A percentile compares a stretch with the other conserved stretches of the same genome.
phyloP scores from a whole-genome alignment of 2,329 filamentous ascomycete species.

The Fusarium sp. region DNA sequence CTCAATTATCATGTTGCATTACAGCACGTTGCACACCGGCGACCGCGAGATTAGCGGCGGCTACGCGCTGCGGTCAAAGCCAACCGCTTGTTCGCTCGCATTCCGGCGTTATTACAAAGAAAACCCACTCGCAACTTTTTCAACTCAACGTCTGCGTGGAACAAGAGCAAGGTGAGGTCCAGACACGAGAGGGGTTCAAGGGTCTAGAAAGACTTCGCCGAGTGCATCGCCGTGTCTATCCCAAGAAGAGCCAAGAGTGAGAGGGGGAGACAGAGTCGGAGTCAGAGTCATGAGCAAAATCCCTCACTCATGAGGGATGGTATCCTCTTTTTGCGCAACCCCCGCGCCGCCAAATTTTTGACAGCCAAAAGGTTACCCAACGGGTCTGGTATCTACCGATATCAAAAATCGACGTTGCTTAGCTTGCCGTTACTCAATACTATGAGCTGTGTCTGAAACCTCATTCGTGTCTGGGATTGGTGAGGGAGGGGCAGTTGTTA shows the following conservation, averaged over 20 bases:
- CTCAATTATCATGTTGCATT: conserved; percentile 28
- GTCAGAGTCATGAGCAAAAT: conserved; percentile 39
- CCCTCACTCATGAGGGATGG: conserved; percentile 38
- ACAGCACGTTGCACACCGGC: conserved; percentile 28
- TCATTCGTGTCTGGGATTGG: conserved; percentile 24
- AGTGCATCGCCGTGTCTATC: conserved; percentile 43
- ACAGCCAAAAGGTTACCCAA: conserved; percentile 36
- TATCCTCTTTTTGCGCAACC: conserved; percentile 26
- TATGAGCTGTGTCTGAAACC: conserved; percentile 40
- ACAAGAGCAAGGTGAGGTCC: conserved; percentile 19
- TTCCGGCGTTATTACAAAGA: conserved; percentile 40
- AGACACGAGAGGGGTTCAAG: conserved; percentile 41
- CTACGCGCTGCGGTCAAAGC: neutral
- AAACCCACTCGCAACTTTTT: conserved; percentile 32
- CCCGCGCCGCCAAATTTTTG: conserved; percentile 33
- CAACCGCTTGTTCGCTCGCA: conserved; percentile 37
- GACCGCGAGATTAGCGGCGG: too few species aligned
- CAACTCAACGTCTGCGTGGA: conserved; percentile 22
- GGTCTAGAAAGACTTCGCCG: conserved; percentile 35
- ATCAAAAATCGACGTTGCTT: conserved; percentile 34
- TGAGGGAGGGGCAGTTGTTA: conserved; percentile 38
- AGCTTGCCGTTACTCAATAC: conserved; percentile 43
- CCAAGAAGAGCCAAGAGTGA: conserved; percentile 39
- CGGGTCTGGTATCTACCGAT: conserved; percentile 38
- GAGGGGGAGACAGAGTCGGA: conserved; percentile 8